These are phyloP conservation scores for Eurotiales sp. DNA, from an alignment of 2,329 filamentous ascomycete species.

Conservation along the genomic window DNA sequence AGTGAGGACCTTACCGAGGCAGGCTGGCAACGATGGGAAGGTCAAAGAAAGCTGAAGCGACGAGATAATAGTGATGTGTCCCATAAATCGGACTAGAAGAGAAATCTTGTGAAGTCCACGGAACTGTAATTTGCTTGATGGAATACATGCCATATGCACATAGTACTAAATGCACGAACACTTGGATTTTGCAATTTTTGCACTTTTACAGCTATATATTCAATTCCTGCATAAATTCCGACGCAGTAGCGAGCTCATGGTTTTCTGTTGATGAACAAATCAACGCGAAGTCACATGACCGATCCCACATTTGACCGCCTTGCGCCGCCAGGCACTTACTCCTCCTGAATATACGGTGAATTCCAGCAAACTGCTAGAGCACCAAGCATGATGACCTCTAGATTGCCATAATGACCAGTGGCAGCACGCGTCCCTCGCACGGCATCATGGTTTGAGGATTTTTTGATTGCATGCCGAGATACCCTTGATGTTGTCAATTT, in stretches of 20 bases:
- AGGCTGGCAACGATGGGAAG: slow-evolving; percentile 91
- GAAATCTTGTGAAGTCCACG: background rate
- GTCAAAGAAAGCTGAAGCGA: slow-evolving; percentile 38
- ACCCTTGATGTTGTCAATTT: slow-evolving; percentile 16
- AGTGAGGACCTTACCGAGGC: slow-evolving; percentile 86
- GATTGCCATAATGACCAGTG: background rate
- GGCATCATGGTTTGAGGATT: slow-evolving; percentile 9
- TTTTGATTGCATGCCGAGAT: slow-evolving; percentile 12
- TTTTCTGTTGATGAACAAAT: no score
- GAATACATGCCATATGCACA: background rate
- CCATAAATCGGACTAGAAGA: slow-evolving; percentile 27
- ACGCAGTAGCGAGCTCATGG: no score
- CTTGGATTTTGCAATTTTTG: background rate
- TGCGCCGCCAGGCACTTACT: background rate
- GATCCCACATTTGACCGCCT: slow-evolving; percentile 4
- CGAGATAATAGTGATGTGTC: slow-evolving; percentile 21
- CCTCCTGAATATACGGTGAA: background rate
- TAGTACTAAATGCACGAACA: background rate
- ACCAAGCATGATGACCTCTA: background rate
- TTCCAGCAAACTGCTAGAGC: background rate
- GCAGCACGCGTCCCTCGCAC: slow-evolving; percentile 1
- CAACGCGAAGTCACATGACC: background rate
- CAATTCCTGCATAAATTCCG: no score
- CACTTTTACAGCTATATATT: no score
- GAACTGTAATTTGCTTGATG: background rate